Evolutionary conservation across 2,329 filamentous ascomycete genomes (phyloP), one percentile per base, ranked within the genome.

Genomic region (Penicillium sclerotiorum): DNA sequence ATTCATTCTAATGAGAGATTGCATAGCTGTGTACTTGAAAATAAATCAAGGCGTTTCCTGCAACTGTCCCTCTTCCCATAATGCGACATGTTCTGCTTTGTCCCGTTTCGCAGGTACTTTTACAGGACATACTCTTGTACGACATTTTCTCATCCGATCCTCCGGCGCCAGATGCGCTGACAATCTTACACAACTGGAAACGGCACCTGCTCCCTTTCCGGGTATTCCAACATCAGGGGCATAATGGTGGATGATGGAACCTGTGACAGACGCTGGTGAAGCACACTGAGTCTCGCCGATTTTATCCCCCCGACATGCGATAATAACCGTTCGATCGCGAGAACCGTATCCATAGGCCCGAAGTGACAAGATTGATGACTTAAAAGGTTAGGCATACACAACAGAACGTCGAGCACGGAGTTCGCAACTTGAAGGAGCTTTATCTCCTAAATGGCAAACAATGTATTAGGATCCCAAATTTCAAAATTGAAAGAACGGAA

Each of bases 401-500:
- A 11, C 11, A 39, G 4, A 15, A 39, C 20, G 13, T 39, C 36
- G 36, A 39, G 36, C 15, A 39, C 36, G 12, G 36, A 39, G 36
- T 39, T 39, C 21, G 36, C 36, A 12, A 39, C 36, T 15, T 39
- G 36, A 5, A 39, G 36, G 23, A 39, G 36, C 21, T 39, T 39
- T 25, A 39, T 39, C 4, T 39, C 36, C 36, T 39, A 25, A n/a
- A 8, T 25, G 18, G 15, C n/a, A 21, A 17, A 13, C 9, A 15
- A 25, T 15, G 2, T 11, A 23, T 39, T 4, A 39, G 36, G 13
- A 25, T 11, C 21, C n/a, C 6, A 17, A 22, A 1, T n/a, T 23
- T 15, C 11, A 38, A 39, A 13, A n/a, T n/a, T n/a, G n/a, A n/a
- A n/a, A n/a, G n/a, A n/a, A n/a, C n/a, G 7, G 18, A 39, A 39